Evolutionary conservation across 306 rosid species (phyloP), one percentile per base, ranked within the genome.

Genomic region (Medicago arabica): DNA sequence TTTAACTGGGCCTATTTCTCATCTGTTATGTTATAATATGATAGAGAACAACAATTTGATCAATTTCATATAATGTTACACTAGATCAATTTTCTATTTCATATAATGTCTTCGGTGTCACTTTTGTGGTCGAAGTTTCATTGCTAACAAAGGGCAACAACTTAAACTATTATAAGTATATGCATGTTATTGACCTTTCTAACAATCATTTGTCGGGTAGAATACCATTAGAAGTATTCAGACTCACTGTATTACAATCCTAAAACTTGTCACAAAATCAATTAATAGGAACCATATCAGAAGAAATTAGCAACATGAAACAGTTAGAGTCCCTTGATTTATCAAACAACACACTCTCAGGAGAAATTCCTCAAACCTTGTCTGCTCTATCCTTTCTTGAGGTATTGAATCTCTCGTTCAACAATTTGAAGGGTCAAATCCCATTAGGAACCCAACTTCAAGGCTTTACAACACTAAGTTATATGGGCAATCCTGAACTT

Each of bases 191-290:
- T 44, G 81, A 78, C 6, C 39, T 68, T 61, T 77, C 81, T 2
- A 31, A 15, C 8, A 68, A 77, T 14, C 9, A 41, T 53, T 28
- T 77, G 69, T 57, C 28, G 0, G 75, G 75, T 13, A 44, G 7
- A 68, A 68, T 68, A 8, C 75, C 81, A 5, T 4, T 9, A 15
- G 7, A 76, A 16, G 0, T 67, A 14, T 76, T 65, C 10, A 53
- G 9, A 0, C 80, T 76, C 55, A 21, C 4, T 17, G 51, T 16
- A 58, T 43, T 76, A 19, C 18, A 13, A 10, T 75, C 66, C 28
- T 34, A 82, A 69, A 74, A 78, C 17, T 40, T 75, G 25, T 85
- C 84, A 34, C 36, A 75, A 11, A 85, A 75, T 39, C 11, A 34
- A 6, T 15, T 76, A 21, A 21, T 23, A 2, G 28, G 28, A 23